Percentiles rank a stretch among this genome's conserved stretches.
phyloP scores from a whole-genome alignment of 305 asterid genomes.

The Fraxinus velutina region DNA sequence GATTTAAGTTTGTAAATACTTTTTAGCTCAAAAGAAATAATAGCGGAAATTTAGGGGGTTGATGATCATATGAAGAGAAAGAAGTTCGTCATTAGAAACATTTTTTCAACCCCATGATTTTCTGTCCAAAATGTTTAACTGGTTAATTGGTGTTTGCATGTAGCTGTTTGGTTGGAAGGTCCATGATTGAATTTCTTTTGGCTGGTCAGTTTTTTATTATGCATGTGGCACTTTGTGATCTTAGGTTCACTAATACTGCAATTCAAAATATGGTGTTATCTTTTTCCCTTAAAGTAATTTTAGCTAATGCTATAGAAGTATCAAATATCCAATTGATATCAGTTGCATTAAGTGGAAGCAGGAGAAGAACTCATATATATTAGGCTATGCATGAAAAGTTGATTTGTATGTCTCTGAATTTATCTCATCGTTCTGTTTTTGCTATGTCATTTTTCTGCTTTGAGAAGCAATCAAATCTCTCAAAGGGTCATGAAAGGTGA shows the following conservation, averaged over 20 bases:
- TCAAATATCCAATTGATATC: background rate
- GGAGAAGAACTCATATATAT: background rate
- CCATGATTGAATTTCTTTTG: background rate
- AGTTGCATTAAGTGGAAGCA: background rate
- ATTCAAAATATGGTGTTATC: background rate
- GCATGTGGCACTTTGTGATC: background rate
- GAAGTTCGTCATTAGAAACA: background rate
- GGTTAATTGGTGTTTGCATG: background rate
- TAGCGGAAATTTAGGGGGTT: background rate
- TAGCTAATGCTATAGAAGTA: background rate
- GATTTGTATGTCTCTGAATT: background rate
- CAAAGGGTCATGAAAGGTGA: background rate
- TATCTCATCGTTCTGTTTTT: background rate
- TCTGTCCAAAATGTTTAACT: background rate
- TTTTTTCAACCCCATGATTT: background rate
- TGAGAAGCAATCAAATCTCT: background rate
- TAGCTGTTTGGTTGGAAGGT: background rate
- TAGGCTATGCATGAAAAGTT: background rate
- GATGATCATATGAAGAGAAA: background rate
- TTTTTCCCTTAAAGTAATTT: background rate
- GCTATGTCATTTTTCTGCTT: background rate
- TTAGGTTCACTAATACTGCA: background rate
- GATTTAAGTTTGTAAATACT: background rate
- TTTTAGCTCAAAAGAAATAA: background rate
- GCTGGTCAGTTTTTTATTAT: background rate